Conservation (phyloP, 345 rosid genomes). For the Excoecaria cochinchinensis region DNA sequence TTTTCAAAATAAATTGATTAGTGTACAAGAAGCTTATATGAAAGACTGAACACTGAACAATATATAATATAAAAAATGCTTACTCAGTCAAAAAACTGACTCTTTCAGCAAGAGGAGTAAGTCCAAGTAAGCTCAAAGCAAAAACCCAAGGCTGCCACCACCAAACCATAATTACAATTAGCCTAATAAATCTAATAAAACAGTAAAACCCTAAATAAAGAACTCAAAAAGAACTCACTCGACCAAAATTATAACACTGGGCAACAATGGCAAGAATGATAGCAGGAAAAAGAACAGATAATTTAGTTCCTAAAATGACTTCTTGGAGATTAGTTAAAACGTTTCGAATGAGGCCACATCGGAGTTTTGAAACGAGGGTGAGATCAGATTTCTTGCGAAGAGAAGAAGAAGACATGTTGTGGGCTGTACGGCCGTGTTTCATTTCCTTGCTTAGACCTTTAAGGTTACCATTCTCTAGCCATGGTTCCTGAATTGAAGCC, state of each 20-base stretch:
- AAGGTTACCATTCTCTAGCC: constrained; percentile 53
- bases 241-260: constrained; percentile 47
- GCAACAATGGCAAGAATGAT: constrained; percentile 72
- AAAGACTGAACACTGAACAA: too few species aligned
- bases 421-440: constrained; percentile 69
- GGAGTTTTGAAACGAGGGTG: constrained; percentile 54
- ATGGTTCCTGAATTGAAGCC: constrained; percentile 46
- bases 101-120: constrained; percentile 25
- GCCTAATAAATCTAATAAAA: background rate
- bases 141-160: constrained; percentile 64
- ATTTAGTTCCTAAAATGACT: constrained; percentile 83
- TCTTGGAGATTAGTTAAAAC: constrained; percentile 71
- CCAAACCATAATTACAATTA: background rate
- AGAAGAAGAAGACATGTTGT: constrained; percentile 83
- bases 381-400: constrained; percentile 77
- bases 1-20: background rate
- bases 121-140: constrained; percentile 20
- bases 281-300: constrained; percentile 71
- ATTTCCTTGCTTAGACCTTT: constrained; percentile 59
- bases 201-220: background rate
- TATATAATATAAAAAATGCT: constrained; percentile 14
- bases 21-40: background rate
- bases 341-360: constrained; percentile 41
- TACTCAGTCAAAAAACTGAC: constrained; percentile 63
- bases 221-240: constrained; percentile 35